These are phyloP conservation scores for Mortierella sp. DNA, from an alignment of 371 early-diverging fungal genomes.

Conservation along the genomic window DNA sequence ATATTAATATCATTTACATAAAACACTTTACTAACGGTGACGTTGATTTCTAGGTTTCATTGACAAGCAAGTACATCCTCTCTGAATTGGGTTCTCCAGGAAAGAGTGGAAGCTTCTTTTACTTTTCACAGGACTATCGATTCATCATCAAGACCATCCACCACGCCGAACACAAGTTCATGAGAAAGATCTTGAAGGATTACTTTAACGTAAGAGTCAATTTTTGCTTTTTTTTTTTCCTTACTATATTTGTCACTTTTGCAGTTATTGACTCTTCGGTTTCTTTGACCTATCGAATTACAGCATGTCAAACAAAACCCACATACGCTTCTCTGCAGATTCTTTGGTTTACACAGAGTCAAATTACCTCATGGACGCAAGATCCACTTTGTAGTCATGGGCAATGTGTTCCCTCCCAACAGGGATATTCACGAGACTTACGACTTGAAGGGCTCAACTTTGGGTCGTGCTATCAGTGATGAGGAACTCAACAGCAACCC, in stretches of 20 bases:
- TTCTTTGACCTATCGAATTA: background rate
- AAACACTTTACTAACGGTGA: background rate
- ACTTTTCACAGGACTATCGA: conserved; percentile 96
- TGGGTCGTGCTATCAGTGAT: conserved; percentile 85
- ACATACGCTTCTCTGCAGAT: conserved; percentile 93
- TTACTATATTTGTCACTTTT: background rate
- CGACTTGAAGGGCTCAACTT: conserved; percentile 95
- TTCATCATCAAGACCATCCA: conserved; percentile 98
- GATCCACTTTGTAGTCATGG: conserved; percentile 99
- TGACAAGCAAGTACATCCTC: conserved; percentile 96
- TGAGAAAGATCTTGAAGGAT: conserved; percentile 85
- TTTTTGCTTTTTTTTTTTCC: background rate
- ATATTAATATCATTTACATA: background rate
- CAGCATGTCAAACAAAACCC: conserved; percentile 92
- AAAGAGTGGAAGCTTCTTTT: conserved; percentile 96
- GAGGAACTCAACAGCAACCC: conserved; percentile 84
- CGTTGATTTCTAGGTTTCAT: conserved; percentile 71
- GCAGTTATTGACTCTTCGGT: background rate
- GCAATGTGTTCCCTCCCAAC: conserved; percentile 96
- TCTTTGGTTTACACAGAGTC: conserved; percentile 96
- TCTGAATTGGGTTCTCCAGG: conserved; percentile 96
- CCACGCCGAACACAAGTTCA: conserved; percentile 92
- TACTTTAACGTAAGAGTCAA: conserved; percentile 78
- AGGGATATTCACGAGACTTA: conserved; percentile 96
- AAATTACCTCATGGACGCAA: conserved; percentile 92